These are phyloP conservation scores for Keqinozyma sinolaborantium DNA, from an alignment of 1,139 yeast species.

Conservation along the genomic window DNA sequence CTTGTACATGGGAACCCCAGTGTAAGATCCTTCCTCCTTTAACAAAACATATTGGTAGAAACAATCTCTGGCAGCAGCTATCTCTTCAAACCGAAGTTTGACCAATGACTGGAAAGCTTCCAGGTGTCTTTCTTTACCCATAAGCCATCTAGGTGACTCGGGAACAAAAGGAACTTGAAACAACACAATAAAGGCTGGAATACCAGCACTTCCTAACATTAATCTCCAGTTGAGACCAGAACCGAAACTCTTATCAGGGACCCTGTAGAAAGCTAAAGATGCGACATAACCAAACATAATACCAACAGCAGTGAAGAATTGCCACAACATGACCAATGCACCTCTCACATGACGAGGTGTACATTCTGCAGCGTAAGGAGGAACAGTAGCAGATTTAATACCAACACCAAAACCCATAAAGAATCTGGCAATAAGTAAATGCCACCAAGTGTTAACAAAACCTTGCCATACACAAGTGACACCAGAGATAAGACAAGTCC, in stretches of 20 bases:
- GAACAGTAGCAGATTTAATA: conserved; percentile 78
- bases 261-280: conserved; percentile 53
- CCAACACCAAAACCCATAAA: conserved; percentile 78
- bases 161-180: conserved; percentile 70
- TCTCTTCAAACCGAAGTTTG: conserved; percentile 45
- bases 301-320: conserved; percentile 84
- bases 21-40: conserved; percentile 59
- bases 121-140: conserved; percentile 57
- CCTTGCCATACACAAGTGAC: conserved; percentile 77
- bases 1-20: conserved; percentile 46
- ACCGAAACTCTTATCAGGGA: conserved; percentile 35
- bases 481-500: conserved; percentile 64
- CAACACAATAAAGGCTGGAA: conserved; percentile 68
- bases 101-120: conserved; percentile 57
- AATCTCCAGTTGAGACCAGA: conserved; percentile 69
- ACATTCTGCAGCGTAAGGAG: conserved; percentile 80
- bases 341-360: conserved; percentile 77
- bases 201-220: conserved; percentile 75
- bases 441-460: conserved; percentile 70
- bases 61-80: conserved; percentile 73
- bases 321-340: conserved; percentile 85
- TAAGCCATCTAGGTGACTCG: conserved; percentile 79
- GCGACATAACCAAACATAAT: conserved; percentile 79
- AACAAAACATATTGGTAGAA: conserved; percentile 69
- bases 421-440: conserved; percentile 70